Evolutionary conservation across 768 basidiomycete species (phyloP).

Genomic region (Rickenella mellea): DNA sequence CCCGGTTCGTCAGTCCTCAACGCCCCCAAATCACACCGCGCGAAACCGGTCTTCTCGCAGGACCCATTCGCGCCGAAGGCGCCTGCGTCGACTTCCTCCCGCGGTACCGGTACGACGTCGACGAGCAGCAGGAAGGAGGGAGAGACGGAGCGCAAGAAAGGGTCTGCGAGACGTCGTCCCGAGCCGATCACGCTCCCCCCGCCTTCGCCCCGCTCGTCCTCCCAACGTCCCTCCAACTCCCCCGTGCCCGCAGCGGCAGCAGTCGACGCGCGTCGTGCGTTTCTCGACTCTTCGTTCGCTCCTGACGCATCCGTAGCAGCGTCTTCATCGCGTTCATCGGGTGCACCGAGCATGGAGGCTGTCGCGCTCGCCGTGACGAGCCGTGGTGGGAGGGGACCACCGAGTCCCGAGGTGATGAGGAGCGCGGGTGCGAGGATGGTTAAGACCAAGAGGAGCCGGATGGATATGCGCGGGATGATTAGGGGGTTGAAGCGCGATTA

Average conservation of each 20-base stretch:
- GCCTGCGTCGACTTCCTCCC: constrained; percentile 29
- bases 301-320: too few relatives aligned
- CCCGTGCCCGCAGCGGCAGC: constrained; percentile 22
- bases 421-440: too few relatives aligned
- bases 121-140: constrained; percentile 13
- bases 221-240: constrained; percentile 24
- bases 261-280: too few relatives aligned
- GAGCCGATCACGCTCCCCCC: constrained; percentile 30
- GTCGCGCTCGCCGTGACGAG: too few relatives aligned
- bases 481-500: too few relatives aligned
- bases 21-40: constrained; percentile 14
- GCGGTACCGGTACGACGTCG: constrained; percentile 22
- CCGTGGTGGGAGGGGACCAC: too few relatives aligned
- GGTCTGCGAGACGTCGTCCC: constrained; percentile 29
- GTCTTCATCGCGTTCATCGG: too few relatives aligned
- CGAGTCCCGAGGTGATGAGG: too few relatives aligned
- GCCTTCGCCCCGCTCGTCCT: constrained; percentile 15
- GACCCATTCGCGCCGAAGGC: constrained; percentile 20
- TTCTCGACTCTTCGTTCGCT: too few relatives aligned
- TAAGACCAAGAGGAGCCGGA: too few relatives aligned
- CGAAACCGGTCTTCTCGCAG: not conserved
- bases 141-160: constrained; percentile 7
- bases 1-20: constrained; percentile 26
- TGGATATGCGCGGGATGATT: too few relatives aligned
- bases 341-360: too few relatives aligned